phyloP scores from a whole-genome alignment of 805 yeast genomes.

The Tetrapisispora pingtungensis region DNA sequence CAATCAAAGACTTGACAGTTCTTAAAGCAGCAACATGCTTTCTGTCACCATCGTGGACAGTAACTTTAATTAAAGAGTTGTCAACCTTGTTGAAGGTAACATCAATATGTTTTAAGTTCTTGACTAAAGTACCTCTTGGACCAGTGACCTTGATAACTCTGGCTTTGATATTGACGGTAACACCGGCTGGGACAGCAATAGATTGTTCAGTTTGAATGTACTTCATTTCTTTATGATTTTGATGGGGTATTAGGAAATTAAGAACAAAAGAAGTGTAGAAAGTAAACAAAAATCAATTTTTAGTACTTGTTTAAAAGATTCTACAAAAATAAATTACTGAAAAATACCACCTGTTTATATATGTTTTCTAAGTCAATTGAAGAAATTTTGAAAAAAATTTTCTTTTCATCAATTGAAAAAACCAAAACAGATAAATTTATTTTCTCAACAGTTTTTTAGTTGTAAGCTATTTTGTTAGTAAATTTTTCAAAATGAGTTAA shows the following conservation, averaged over 20 bases:
- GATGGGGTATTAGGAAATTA: not conserved
- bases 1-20: constrained; percentile 91
- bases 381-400: too few relatives aligned
- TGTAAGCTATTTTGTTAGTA: too few relatives aligned
- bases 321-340: too few relatives aligned
- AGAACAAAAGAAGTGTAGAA: too few relatives aligned
- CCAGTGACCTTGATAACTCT: constrained; percentile 86
- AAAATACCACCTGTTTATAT: too few relatives aligned
- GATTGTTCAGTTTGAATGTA: constrained; percentile 80
- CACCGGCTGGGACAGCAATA: constrained; percentile 86
- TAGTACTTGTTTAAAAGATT: too few relatives aligned
- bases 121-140: constrained; percentile 91
- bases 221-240: constrained; percentile 41
- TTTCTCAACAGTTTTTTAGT: too few relatives aligned
- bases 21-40: constrained; percentile 99
- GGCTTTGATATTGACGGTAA: constrained; percentile 82
- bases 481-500: too few relatives aligned
- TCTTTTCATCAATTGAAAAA: too few relatives aligned
- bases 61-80: constrained; percentile 56
- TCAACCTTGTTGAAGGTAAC: constrained; percentile 80
- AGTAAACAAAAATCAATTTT: too few relatives aligned
- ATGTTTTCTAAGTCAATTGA: too few relatives aligned
- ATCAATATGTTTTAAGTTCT: constrained; percentile 89
- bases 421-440: too few relatives aligned
- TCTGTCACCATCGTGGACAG: constrained; percentile 98